Evolutionary conservation across 805 yeast species (phyloP), one percentile per base, ranked within the genome.

Genomic region (baker's yeast (Saccharomyces cerevisiae)): DNA sequence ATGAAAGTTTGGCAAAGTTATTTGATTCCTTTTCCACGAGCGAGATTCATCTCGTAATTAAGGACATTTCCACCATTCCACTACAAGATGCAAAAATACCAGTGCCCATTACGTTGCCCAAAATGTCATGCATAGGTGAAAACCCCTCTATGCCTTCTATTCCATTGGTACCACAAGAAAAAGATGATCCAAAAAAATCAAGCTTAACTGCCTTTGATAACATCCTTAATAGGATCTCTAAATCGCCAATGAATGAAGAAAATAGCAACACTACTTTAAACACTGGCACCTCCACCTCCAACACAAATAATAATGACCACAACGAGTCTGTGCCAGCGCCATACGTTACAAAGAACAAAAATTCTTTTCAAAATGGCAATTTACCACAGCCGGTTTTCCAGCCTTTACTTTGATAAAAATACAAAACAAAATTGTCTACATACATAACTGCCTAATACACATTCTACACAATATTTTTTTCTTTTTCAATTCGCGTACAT

Each of bases 1-100:
- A 75, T 13, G 82, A 81, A 60, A 61, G 64, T 48, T 66, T 81
- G 46, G 79, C 79, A 30, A 73, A 72, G 47, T 61, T 78, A n/a
- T 76, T 81, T 59, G 70, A 63, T 53, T 63, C 63, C 28, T 60
- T 68, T 32, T 52, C 68, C 2, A 56, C 60, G 26, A 74, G 72
- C 21, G 66, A 70, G 31, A 70, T 79, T 27, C 70, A 70, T 21
- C 62, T 79, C 21, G 81, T 78, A 59, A 65, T 79, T 36, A 70
- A 64, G 27, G 67, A 64, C 22, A 21, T 54, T 17, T 49, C 52
- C 41, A 10, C 54, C 58, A 24, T 48, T 56, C n/a, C 48, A 9
- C 6, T 22, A n/a, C 48, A 14, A 26, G 48, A 46, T 22, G 14
- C 17, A 11, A 36, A 17, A 2, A 9, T 36, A 21, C 43, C 43